Base-by-base conservation (phyloP, 2,329 filamentous ascomycete species). In the Diatrype stigma region DNA sequence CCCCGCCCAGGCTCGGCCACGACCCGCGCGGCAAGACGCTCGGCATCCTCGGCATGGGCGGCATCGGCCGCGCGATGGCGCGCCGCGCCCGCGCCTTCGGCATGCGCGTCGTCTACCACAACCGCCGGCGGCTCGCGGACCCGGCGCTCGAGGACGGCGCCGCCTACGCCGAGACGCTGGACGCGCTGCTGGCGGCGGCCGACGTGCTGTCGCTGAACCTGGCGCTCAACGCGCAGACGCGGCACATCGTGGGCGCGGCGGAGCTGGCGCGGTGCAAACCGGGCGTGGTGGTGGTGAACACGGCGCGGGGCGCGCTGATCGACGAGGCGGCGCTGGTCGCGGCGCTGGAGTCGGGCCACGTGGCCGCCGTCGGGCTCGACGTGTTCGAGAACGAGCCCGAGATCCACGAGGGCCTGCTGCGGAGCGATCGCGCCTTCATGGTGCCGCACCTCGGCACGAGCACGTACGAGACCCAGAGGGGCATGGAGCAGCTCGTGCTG, bases 391-490 rank as follows among this genome's bases (percentile, higher is more conserved):
- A 91, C 35, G 90, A 95, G 68, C 90, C 90, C 0, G 76, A 81
- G 51, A 73, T 95, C 26, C 88, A 94, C 63, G 84, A 84, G 0
- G 87, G 86, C 1, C 73, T 95, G 40, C 59, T 92, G 14, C 71
- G 73, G 16, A 92, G 93, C 63, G 81, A 82, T 2, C 80, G 82
- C 58, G 88, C 89, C 21, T 75, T 93, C 60, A 75, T 96, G 26
- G 72, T 95, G 34, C 90, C 90, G 47, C 90, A 95, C 68, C 89
- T 95, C 87, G 90, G 90, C 0, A 95, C 90, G 0, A 90, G 81
- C 78, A 93, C 88, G 0, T 73, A 84, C 26, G 89, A 82, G 71
- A 82, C 80, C 6, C 74, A 79, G 66, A 73, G 70, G 42, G 79
- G 81, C 68, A 85, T 93, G 88, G 89, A 93, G 70, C 21, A 23